Conservation (phyloP, 2,329 filamentous ascomycete genomes). For the Trichoderma brevicompactum region DNA sequence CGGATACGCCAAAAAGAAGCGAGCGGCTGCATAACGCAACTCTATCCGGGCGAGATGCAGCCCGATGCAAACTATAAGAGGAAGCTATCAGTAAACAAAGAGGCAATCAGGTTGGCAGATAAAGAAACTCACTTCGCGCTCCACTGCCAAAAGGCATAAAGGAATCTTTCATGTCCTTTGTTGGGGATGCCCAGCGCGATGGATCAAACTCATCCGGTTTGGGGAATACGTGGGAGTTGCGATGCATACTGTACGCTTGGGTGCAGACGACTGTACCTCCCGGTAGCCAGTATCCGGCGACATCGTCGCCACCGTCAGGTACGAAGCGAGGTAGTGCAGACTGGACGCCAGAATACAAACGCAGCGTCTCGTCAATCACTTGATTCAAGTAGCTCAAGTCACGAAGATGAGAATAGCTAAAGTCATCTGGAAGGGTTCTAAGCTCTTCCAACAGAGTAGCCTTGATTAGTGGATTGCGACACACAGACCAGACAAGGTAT, state of each 20-base stretch:
- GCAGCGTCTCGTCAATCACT: conserved; percentile 21
- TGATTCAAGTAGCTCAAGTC: conserved; percentile 9
- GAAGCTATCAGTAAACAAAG: not conserved
- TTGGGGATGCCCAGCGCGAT: conserved; percentile 29
- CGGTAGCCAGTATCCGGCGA: conserved; percentile 4
- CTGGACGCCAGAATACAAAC: conserved; percentile 19
- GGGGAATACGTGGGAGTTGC: not conserved
- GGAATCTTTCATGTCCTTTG: conserved; percentile 49
- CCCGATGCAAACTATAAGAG: conserved; percentile 52
- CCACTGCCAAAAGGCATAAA: conserved; percentile 36
- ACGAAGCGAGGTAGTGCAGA: conserved; percentile 4
- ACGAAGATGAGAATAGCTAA: not conserved
- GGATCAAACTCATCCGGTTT: conserved; percentile 15
- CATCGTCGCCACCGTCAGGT: not conserved
- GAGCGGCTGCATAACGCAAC: conserved; percentile 53
- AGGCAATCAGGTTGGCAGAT: not conserved
- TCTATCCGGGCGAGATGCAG: conserved; percentile 62
- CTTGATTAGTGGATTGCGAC: conserved; percentile 38
- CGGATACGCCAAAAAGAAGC: conserved; percentile 55
- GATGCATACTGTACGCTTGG: conserved; percentile 14
- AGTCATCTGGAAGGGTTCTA: conserved; percentile 36
- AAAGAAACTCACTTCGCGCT: conserved; percentile 48
- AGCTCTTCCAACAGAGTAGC: conserved; percentile 44
- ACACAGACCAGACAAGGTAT: conserved; percentile 50
- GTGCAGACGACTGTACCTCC: conserved; percentile 1